These are phyloP conservation scores for Eimeria sp. DNA, from an alignment of 169 alveolate species.

Conservation along the genomic window DNA sequence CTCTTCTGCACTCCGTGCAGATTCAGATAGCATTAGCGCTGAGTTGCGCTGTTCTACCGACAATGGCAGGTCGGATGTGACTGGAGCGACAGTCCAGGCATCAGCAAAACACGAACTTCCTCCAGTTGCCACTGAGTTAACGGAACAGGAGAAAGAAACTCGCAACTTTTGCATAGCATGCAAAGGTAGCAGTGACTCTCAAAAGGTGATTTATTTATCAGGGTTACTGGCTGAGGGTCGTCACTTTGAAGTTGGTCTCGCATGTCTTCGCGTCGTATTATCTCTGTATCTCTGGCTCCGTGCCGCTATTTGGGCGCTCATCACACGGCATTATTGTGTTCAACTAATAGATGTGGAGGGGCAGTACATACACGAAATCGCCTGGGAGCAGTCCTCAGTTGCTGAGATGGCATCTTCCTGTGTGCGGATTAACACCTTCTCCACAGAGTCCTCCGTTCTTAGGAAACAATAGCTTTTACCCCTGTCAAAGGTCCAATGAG, in stretches of 20 bases:
- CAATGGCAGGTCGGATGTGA: neutral
- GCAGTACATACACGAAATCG: slow-evolving; percentile 40
- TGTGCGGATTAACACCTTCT: slow-evolving; percentile 41
- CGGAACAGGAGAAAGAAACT: neutral
- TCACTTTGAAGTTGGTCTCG: neutral
- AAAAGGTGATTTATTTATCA: neutral
- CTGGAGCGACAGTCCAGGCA: slow-evolving; percentile 36
- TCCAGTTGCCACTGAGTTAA: slow-evolving; percentile 36
- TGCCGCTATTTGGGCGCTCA: neutral
- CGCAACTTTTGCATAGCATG: neutral
- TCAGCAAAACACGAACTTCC: slow-evolving; percentile 53
- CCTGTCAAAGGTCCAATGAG: slow-evolving; percentile 73
- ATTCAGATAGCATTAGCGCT: neutral
- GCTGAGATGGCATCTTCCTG: slow-evolving; percentile 38
- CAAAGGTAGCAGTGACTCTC: neutral
- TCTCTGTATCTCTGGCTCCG: neutral
- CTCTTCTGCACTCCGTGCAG: neutral
- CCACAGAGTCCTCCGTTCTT: neutral
- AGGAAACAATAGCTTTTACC: slow-evolving; percentile 14
- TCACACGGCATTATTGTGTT: neutral
- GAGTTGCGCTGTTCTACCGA: neutral
- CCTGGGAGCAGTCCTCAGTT: slow-evolving; percentile 20
- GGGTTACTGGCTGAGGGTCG: neutral
- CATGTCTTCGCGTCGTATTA: neutral
- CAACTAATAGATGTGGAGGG: slow-evolving; percentile 20